Evolutionary conservation across 2,329 filamentous ascomycete genomes (phyloP).

Genomic region (Colletotrichum sp.): DNA sequence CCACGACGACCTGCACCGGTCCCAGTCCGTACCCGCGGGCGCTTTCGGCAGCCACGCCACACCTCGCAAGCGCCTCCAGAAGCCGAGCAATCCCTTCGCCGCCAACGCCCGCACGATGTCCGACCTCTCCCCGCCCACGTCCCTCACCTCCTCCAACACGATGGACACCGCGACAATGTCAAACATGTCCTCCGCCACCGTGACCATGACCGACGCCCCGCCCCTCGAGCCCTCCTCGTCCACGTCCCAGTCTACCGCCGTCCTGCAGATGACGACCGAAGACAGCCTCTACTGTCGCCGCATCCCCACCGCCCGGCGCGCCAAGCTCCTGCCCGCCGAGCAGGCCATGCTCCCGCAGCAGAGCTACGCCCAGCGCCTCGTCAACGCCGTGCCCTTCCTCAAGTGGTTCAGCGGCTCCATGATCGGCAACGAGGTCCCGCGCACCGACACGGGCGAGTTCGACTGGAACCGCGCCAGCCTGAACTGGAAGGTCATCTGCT

Average conservation of each 20-base stretch:
- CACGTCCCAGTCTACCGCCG: neutral
- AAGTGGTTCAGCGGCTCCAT: slow-evolving; percentile 75
- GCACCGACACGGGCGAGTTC: slow-evolving; percentile 75
- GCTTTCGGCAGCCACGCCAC: slow-evolving; percentile 26
- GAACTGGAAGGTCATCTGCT: slow-evolving; percentile 72
- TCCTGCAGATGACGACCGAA: slow-evolving; percentile 22
- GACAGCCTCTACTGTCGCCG: slow-evolving; percentile 59
- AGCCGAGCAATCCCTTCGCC: slow-evolving; percentile 35
- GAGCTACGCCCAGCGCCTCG: slow-evolving; percentile 66
- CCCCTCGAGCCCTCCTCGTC: slow-evolving; percentile 21
- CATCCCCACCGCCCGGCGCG: slow-evolving; percentile 71
- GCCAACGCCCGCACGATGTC: slow-evolving; percentile 36
- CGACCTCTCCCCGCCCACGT: slow-evolving; percentile 47
- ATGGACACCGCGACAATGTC: slow-evolving; percentile 61
- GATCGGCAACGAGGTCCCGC: slow-evolving; percentile 78
- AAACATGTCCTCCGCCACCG: slow-evolving; percentile 44
- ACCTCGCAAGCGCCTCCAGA: slow-evolving; percentile 27
- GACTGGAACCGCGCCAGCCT: slow-evolving; percentile 74
- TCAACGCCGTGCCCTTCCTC: slow-evolving; percentile 71
- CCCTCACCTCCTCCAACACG: slow-evolving; percentile 59
- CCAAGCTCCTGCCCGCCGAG: slow-evolving; percentile 69
- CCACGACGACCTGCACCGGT: slow-evolving; percentile 33
- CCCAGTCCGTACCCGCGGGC: slow-evolving; percentile 40
- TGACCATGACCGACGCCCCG: slow-evolving; percentile 46
- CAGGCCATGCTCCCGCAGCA: slow-evolving; percentile 75